Evolutionary conservation across 148 eudicot genomes (phyloP).

Genomic region (Polygonum aviculare): DNA sequence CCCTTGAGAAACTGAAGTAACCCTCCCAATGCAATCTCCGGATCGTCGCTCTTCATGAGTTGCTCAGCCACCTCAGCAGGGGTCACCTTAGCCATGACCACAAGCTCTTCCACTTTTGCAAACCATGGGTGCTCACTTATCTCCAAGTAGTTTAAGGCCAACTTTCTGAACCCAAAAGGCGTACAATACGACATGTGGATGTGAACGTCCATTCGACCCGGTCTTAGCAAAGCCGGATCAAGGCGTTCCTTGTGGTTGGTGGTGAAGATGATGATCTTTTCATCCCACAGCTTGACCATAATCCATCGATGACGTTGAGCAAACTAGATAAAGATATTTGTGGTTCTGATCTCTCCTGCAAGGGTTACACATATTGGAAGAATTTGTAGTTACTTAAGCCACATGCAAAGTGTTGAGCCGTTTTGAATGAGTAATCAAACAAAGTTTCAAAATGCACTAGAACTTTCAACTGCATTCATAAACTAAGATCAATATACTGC

Average conservation of each 20-base stretch:
- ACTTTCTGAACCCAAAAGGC: constrained; percentile 23
- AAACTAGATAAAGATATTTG: constrained; percentile 43
- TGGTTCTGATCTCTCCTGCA: background rate
- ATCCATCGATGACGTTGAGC: constrained; percentile 38
- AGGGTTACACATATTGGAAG: too few relatives aligned
- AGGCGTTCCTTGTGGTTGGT: constrained; percentile 44
- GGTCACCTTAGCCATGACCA: constrained; percentile 15
- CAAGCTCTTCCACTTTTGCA: constrained; percentile 28
- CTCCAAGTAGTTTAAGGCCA: constrained; percentile 38
- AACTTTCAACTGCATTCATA: too few relatives aligned
- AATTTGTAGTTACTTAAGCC: too few relatives aligned
- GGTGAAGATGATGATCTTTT: constrained; percentile 41
- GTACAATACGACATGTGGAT: constrained; percentile 51
- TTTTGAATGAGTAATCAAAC: too few relatives aligned
- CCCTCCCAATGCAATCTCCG: constrained; percentile 6
- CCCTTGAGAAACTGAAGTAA: constrained; percentile 13
- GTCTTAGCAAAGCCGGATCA: constrained; percentile 35
- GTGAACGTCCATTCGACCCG: constrained; percentile 52
- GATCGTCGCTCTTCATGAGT: constrained; percentile 16
- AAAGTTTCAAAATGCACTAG: too few relatives aligned
- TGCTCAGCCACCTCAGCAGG: constrained; percentile 30
- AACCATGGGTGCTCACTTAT: constrained; percentile 22
- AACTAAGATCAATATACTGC: too few relatives aligned
- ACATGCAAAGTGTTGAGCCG: too few relatives aligned
- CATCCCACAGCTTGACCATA: constrained; percentile 51